A percentile compares a stretch with the other conserved stretches of the same genome.
phyloP scores from a whole-genome alignment of 805 yeast species.

The Kockiozyma suomiensis region DNA sequence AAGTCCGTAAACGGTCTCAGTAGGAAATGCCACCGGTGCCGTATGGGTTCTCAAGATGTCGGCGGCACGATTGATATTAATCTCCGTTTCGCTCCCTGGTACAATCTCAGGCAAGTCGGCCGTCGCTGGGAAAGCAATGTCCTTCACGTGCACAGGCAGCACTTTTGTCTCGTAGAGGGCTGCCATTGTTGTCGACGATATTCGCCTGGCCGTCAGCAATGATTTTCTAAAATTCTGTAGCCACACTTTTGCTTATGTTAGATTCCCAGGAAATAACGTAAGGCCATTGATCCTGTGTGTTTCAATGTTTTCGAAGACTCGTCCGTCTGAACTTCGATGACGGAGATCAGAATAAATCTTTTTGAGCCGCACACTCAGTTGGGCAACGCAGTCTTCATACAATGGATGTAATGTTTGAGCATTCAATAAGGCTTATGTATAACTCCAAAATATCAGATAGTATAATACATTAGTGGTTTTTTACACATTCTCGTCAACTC shows the following conservation, averaged over 20 bases:
- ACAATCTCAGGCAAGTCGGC: constrained; percentile 15
- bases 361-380: constrained; percentile 11
- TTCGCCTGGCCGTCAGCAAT: neutral
- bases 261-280: no score
- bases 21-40: constrained; percentile 86
- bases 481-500: constrained; percentile 44
- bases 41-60: constrained; percentile 52
- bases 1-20: constrained; percentile 95
- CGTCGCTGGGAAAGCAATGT: constrained; percentile 14
- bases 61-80: constrained; percentile 54
- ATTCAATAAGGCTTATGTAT: no score
- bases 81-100: neutral
- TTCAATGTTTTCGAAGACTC: no score
- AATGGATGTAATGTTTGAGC: neutral
- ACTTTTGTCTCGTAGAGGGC: constrained; percentile 1
- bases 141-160: constrained; percentile 14
- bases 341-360: neutral
- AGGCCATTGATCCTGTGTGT: no score
- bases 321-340: no score
- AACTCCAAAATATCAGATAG: no score
- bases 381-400: no score
- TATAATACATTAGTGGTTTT: no score
- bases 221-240: neutral
- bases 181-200: neutral
- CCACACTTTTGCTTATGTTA: no score